Percentiles rank a stretch among this genome's conserved stretches.
Conservation (phyloP, 148 eudicot species). For the Vaccinium vitisidaea region DNA sequence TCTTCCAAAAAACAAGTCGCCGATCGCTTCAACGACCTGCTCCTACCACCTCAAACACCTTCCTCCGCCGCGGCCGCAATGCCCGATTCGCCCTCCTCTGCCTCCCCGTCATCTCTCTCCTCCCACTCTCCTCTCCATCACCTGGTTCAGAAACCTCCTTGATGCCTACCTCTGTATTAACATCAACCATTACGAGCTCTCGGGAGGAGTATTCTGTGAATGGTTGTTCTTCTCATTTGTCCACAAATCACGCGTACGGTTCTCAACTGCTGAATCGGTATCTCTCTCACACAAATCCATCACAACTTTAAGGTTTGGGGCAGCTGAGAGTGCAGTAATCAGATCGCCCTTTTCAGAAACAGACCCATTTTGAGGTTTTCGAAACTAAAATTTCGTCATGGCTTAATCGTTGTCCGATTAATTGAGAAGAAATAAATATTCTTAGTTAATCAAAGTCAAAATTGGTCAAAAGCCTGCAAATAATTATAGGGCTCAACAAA, state of each 20-base stretch:
- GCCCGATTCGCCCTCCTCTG: background rate
- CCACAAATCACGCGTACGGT: constrained; percentile 16
- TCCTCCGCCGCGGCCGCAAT: background rate
- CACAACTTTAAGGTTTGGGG: background rate
- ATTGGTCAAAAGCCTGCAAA: no score
- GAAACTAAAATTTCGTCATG: no score
- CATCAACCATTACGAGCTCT: constrained; percentile 29
- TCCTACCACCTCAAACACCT: constrained; percentile 12
- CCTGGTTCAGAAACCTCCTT: constrained; percentile 69
- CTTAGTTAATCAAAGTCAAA: no score
- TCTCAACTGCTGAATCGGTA: constrained; percentile 9
- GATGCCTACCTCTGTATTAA: constrained; percentile 55
- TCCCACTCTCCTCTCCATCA: constrained; percentile 49
- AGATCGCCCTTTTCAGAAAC: background rate
- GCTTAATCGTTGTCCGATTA: no score
- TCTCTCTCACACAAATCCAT: background rate
- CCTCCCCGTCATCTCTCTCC: background rate
- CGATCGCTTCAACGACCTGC: constrained; percentile 60
- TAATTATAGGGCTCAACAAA: no score
- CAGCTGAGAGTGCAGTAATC: constrained; percentile 9
- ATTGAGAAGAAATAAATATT: no score
- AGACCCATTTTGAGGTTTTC: constrained; percentile 15
- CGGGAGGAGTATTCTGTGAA: constrained; percentile 37
- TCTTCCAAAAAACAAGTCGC: constrained; percentile 57
- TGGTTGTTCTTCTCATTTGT: constrained; percentile 9